Evolutionary conservation across 1,139 yeast species (phyloP).

Genomic region (Candida sp.): DNA sequence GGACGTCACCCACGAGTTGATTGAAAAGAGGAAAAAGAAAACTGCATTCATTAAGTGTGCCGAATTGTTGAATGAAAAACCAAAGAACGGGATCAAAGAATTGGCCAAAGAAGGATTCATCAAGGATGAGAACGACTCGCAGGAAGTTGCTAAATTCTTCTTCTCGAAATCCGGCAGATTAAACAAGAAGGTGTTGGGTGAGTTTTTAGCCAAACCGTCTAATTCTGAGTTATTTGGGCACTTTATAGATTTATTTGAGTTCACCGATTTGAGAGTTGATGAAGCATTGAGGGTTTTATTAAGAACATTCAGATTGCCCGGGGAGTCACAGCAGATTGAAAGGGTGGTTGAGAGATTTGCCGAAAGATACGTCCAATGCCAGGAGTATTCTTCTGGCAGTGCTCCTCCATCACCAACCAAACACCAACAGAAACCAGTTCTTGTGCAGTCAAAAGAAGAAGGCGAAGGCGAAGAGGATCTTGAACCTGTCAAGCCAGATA

Average conservation of each 20-base stretch:
- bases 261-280: conserved; percentile 80
- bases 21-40: conserved; percentile 60
- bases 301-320: conserved; percentile 90
- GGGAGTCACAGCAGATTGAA: conserved; percentile 97
- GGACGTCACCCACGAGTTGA: conserved; percentile 30
- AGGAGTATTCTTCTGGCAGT: conserved; percentile 6
- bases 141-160: conserved; percentile 76
- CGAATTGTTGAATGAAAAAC: conserved; percentile 74
- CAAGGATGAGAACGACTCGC: conserved; percentile 50
- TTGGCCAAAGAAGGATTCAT: conserved; percentile 70
- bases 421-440: conserved; percentile 32
- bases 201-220: conserved; percentile 77
- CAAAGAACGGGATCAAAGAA: conserved; percentile 72
- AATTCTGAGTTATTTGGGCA: conserved; percentile 62
- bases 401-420: conserved; percentile 8
- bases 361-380: conserved; percentile 63
- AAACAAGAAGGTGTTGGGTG: conserved; percentile 89
- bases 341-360: conserved; percentile 90
- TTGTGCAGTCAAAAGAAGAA: conserved; percentile 20
- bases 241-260: conserved; percentile 78
- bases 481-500: conserved; percentile 63
- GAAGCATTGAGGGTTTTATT: conserved; percentile 88
- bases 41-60: conserved; percentile 79
- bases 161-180: conserved; percentile 80
- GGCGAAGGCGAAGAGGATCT: conserved; percentile 22